These are phyloP conservation scores for Xylariaceae sp. DNA, from an alignment of 2,329 filamentous ascomycete species.

Conservation along the genomic window DNA sequence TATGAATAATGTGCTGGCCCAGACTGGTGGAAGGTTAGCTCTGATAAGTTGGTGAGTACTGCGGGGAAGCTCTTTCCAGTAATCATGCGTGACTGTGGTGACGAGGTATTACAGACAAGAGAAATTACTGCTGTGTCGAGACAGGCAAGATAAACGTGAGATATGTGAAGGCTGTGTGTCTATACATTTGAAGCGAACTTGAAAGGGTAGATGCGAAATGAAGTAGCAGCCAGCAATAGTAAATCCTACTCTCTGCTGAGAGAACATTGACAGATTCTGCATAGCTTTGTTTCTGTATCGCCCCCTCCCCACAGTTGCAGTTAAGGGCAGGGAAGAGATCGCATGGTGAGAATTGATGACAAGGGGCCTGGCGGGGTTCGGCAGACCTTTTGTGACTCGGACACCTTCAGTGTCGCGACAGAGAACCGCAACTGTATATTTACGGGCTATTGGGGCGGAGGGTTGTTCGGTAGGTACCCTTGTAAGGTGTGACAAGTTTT, in stretches of 20 bases:
- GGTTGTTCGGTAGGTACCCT: constrained; percentile 18
- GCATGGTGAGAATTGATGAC: constrained; percentile 3
- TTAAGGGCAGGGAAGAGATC: constrained; percentile 9
- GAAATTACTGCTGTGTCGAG: constrained; percentile 5
- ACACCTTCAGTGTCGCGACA: constrained; percentile 7
- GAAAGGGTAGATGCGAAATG: constrained; percentile 1
- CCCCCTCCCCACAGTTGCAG: too few relatives aligned
- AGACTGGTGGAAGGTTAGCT: constrained; percentile 28
- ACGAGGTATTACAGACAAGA: constrained; percentile 3
- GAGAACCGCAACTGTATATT: too few relatives aligned
- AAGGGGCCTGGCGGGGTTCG: constrained; percentile 13
- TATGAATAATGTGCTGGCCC: constrained; percentile 17
- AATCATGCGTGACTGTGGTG: constrained; percentile 22
- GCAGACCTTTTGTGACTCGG: constrained; percentile 11
- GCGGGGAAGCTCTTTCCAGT: constrained; percentile 24
- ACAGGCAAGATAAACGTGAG: background rate
- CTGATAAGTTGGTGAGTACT: constrained; percentile 27
- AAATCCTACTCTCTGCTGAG: too few relatives aligned
- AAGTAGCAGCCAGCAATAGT: too few relatives aligned
- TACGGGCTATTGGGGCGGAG: too few relatives aligned
- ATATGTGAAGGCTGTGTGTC: constrained; percentile 1
- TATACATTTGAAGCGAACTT: too few relatives aligned
- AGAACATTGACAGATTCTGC: too few relatives aligned
- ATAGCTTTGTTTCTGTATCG: too few relatives aligned
- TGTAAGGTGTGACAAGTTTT: too few relatives aligned